A percentile compares a stretch with the other conserved stretches of the same genome.
Conservation (phyloP, 2,329 filamentous ascomycete species). For the Fonsecaea monophora region DNA sequence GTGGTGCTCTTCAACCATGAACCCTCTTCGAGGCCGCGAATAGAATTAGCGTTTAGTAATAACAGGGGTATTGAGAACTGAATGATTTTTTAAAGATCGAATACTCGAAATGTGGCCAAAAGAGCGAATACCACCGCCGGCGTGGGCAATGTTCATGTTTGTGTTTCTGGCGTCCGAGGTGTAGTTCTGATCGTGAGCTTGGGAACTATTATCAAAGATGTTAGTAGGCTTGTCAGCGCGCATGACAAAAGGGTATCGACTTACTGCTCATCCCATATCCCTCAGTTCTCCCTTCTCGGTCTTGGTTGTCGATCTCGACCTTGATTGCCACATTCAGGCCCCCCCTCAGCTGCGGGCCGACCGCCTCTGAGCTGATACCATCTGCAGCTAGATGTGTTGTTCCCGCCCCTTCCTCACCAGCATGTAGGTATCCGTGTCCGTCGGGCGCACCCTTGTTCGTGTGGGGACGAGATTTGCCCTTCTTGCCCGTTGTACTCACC, state of each 20-base stretch:
- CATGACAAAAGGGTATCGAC: slow-evolving; percentile 27
- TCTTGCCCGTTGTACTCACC: slow-evolving; percentile 32
- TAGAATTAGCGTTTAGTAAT: neutral
- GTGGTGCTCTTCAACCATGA: neutral
- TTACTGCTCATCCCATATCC: slow-evolving; percentile 59
- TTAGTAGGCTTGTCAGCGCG: slow-evolving; percentile 1
- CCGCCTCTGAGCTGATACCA: slow-evolving; percentile 48
- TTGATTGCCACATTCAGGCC: slow-evolving; percentile 55
- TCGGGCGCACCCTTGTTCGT: slow-evolving; percentile 54
- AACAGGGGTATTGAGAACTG: neutral
- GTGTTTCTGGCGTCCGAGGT: slow-evolving; percentile 1
- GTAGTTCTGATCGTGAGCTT: slow-evolving; percentile 25
- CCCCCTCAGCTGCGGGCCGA: slow-evolving; percentile 47
- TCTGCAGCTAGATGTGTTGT: slow-evolving; percentile 76
- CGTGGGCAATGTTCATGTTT: neutral
- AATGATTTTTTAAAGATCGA: neutral
- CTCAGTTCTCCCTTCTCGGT: slow-evolving; percentile 51
- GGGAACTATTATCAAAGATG: slow-evolving; percentile 21
- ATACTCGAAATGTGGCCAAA: neutral
- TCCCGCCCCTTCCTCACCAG: slow-evolving; percentile 78
- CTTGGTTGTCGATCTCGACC: slow-evolving; percentile 56
- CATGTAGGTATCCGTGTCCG: slow-evolving; percentile 74
- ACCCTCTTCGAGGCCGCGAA: neutral
- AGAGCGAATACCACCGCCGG: neutral
- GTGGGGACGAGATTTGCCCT: slow-evolving; percentile 34